These are phyloP conservation scores for Dendrostoma leiphaemia DNA, from an alignment of 2,329 filamentous ascomycete species.

Conservation along the genomic window DNA sequence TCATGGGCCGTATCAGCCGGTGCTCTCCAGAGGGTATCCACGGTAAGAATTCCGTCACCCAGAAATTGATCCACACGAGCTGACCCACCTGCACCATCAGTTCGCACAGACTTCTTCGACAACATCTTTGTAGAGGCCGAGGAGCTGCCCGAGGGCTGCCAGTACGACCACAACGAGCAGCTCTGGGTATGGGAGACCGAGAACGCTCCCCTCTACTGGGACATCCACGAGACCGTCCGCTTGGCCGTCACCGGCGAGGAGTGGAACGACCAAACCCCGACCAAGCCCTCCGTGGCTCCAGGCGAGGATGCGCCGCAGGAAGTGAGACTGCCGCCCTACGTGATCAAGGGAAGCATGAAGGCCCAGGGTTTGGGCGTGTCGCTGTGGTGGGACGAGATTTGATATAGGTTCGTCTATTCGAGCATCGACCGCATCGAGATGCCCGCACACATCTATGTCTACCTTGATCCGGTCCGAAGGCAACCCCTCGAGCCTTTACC, in stretches of 20 bases:
- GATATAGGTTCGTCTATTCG: constrained; percentile 18
- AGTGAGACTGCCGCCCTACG: constrained; percentile 65
- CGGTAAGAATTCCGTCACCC: constrained; percentile 47
- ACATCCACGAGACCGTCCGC: constrained; percentile 84
- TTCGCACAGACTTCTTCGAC: constrained; percentile 89
- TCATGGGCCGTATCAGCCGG: constrained; percentile 79
- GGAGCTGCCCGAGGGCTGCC: constrained; percentile 71
- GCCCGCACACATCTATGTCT: constrained; percentile 7
- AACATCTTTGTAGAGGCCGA: constrained; percentile 80
- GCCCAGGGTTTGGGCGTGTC: constrained; percentile 61
- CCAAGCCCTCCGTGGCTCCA: constrained; percentile 57
- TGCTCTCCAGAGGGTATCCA: constrained; percentile 71
- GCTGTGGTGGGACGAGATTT: constrained; percentile 61
- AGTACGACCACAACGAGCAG: constrained; percentile 73
- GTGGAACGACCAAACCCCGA: constrained; percentile 85
- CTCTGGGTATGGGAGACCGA: constrained; percentile 84
- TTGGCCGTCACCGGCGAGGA: constrained; percentile 83
- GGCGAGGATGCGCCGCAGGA: constrained; percentile 50
- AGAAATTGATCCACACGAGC: not conserved
- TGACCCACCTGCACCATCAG: constrained; percentile 34
- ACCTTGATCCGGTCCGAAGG: not conserved
- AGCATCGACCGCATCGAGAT: not conserved
- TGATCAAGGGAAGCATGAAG: constrained; percentile 64
- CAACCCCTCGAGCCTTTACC: not conserved
- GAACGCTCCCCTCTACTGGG: constrained; percentile 72